Evolutionary conservation across 768 basidiomycete genomes (phyloP).

Genomic region (Cystobasidium onofrii): DNA sequence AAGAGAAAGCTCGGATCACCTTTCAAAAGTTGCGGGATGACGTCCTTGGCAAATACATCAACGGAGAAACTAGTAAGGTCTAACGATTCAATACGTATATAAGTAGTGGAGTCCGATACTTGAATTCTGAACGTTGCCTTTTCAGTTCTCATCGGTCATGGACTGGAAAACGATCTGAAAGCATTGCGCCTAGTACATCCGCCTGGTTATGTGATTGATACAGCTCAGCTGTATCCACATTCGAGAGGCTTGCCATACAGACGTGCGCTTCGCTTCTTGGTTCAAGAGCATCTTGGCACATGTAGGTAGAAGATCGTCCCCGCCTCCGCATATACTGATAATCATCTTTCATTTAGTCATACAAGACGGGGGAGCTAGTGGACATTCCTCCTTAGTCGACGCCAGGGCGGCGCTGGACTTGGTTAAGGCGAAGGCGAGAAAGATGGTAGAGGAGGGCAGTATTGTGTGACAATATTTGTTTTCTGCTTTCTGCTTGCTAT

Average conservation of each 20-base stretch:
- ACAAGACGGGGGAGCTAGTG: slow-evolving; percentile 9
- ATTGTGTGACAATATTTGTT: neutral
- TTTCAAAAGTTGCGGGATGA: slow-evolving; percentile 57
- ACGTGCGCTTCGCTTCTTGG: slow-evolving; percentile 69
- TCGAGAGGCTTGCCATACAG: slow-evolving; percentile 66
- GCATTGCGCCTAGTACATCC: slow-evolving; percentile 78
- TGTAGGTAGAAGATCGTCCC: slow-evolving; percentile 29
- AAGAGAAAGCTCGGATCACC: slow-evolving; percentile 56
- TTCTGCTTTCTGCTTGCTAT: too few relatives aligned
- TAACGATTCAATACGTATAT: too few relatives aligned
- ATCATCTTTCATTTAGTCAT: neutral
- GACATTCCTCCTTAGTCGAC: slow-evolving; percentile 18
- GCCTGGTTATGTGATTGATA: slow-evolving; percentile 65
- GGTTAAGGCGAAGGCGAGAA: slow-evolving; percentile 5
- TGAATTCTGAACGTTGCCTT: neutral
- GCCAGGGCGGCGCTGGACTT: slow-evolving; percentile 20
- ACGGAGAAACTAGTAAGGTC: slow-evolving; percentile 42
- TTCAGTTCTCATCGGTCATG: slow-evolving; percentile 48
- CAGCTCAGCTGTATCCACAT: slow-evolving; percentile 76
- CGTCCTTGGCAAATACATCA: slow-evolving; percentile 64
- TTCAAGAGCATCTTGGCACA: slow-evolving; percentile 67
- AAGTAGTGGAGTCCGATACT: too few relatives aligned
- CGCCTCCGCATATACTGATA: neutral
- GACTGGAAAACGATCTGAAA: slow-evolving; percentile 86
- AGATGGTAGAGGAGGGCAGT: neutral